Conservation (phyloP, 495 filamentous ascomycete genomes). For the Aspergillus sclerotiicarbonarius region DNA sequence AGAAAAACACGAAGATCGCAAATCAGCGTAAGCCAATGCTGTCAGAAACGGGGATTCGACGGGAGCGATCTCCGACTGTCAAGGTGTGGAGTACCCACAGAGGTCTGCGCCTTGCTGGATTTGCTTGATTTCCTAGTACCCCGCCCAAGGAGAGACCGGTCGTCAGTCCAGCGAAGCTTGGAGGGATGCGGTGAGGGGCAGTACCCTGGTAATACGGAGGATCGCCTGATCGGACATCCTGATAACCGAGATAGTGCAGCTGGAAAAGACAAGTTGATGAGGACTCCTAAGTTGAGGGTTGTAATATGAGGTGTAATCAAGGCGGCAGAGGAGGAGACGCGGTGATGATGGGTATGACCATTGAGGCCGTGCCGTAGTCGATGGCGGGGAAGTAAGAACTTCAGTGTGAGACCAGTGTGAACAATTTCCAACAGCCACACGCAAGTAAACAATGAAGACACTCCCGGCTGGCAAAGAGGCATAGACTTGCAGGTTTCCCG, state of each 20-base stretch:
- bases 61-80: background rate
- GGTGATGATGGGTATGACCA: background rate
- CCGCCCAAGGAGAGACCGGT: slow-evolving; percentile 8
- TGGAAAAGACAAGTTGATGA: background rate
- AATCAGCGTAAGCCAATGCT: background rate
- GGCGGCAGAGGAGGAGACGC: background rate
- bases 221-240: slow-evolving; percentile 82
- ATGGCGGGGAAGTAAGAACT: background rate
- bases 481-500: background rate
- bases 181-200: slow-evolving; percentile 15
- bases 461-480: background rate
- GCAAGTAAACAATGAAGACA: background rate
- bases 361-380: background rate
- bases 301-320: background rate
- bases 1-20: background rate
- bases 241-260: background rate
- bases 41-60: background rate
- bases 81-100: slow-evolving; percentile 52
- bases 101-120: slow-evolving; percentile 78
- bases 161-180: slow-evolving; percentile 27
- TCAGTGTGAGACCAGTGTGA: background rate
- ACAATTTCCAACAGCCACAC: background rate
- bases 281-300: background rate
- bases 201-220: slow-evolving; percentile 79
- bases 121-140: slow-evolving; percentile 71